phyloP scores from a whole-genome alignment of 2,329 filamentous ascomycete species.

The Colletotrichum agaves region DNA sequence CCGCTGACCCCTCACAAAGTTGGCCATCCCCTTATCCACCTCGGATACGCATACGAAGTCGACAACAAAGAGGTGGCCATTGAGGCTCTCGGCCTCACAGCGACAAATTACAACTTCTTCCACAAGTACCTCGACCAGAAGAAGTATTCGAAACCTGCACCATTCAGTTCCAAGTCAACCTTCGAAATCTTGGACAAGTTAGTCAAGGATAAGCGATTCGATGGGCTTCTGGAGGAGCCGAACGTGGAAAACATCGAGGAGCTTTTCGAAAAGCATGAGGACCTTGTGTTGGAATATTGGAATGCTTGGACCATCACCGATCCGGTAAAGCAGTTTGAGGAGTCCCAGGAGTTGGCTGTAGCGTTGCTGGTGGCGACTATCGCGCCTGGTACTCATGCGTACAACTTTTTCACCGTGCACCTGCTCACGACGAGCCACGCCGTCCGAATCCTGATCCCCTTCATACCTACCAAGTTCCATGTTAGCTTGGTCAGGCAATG shows the following conservation, averaged over 20 bases:
- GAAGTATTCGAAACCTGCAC: conserved; percentile 73
- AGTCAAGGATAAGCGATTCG: conserved; percentile 74
- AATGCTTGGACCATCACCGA: conserved; percentile 83
- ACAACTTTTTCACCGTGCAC: conserved; percentile 87
- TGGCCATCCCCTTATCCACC: conserved; percentile 91
- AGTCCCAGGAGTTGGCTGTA: conserved; percentile 72
- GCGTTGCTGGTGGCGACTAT: conserved; percentile 72
- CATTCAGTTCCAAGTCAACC: conserved; percentile 70
- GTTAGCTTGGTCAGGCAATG: conserved; percentile 82
- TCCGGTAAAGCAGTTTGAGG: conserved; percentile 78
- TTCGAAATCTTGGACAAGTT: conserved; percentile 79
- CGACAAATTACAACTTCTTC: conserved; percentile 67
- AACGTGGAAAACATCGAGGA: conserved; percentile 72
- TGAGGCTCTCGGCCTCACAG: conserved; percentile 81
- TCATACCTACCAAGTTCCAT: conserved; percentile 79
- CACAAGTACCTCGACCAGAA: conserved; percentile 78
- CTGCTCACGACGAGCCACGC: conserved; percentile 88
- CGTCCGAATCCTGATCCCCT: conserved; percentile 83
- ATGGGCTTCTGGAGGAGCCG: conserved; percentile 69
- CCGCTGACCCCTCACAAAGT: conserved; percentile 62
- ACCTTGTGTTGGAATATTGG: conserved; percentile 85
- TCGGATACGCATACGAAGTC: conserved; percentile 94
- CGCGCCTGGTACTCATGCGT: conserved; percentile 67
- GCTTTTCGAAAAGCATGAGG: conserved; percentile 76
- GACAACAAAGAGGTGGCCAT: conserved; percentile 86